Evolutionary conservation across 2,329 filamentous ascomycete genomes (phyloP).

Genomic region (Monosporascus sp.): DNA sequence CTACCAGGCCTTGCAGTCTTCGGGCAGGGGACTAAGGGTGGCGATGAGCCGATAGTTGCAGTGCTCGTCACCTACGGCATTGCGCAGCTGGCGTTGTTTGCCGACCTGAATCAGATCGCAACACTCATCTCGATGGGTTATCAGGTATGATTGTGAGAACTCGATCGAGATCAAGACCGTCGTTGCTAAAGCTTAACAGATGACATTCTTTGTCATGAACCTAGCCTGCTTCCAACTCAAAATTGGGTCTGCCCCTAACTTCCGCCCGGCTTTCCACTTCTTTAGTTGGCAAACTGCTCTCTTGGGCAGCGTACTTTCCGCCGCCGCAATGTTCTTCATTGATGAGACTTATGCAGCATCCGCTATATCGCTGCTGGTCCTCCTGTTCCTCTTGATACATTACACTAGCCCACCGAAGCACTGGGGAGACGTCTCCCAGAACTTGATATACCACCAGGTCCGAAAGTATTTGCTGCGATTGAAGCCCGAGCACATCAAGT

Average conservation of each 20-base stretch:
- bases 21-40: slow-evolving; percentile 63
- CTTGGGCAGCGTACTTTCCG: slow-evolving; percentile 68
- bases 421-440: slow-evolving; percentile 88
- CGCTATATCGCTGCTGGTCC: slow-evolving; percentile 66
- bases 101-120: slow-evolving; percentile 81
- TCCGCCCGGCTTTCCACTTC: slow-evolving; percentile 81
- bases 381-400: slow-evolving; percentile 81
- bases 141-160: slow-evolving; percentile 40
- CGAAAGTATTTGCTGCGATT: slow-evolving; percentile 82
- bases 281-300: slow-evolving; percentile 83
- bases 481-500: slow-evolving; percentile 84
- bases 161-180: not conserved
- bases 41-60: slow-evolving; percentile 71
- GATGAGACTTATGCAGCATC: slow-evolving; percentile 73
- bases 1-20: slow-evolving; percentile 72
- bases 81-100: slow-evolving; percentile 73
- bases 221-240: slow-evolving; percentile 82
- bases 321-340: slow-evolving; percentile 83
- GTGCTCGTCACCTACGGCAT: slow-evolving; percentile 71
- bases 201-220: slow-evolving; percentile 88
- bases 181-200: slow-evolving; percentile 36
- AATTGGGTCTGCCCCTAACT: slow-evolving; percentile 83
- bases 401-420: slow-evolving; percentile 80
- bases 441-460: slow-evolving; percentile 80
- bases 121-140: slow-evolving; percentile 90